These are phyloP conservation scores for Suillus subalutaceus DNA, from an alignment of 768 basidiomycete species.

Conservation along the genomic window DNA sequence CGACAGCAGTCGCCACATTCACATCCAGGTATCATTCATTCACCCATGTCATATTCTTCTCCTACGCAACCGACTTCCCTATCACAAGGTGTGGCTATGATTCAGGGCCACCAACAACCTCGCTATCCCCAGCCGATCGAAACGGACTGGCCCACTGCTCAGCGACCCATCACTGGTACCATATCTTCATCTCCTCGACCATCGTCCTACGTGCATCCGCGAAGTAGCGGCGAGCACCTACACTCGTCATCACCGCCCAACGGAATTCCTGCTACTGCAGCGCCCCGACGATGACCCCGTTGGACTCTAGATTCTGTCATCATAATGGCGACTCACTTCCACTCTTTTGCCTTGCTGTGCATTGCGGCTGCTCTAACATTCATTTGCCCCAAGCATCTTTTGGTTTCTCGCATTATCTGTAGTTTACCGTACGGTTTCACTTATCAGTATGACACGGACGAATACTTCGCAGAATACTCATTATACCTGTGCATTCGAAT, in stretches of 20 bases:
- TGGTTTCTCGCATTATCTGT: constrained; percentile 57
- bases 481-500: constrained; percentile 54
- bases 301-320: constrained; percentile 9
- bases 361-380: constrained; percentile 30
- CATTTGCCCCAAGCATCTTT: constrained; percentile 32
- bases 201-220: constrained; percentile 50
- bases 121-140: constrained; percentile 47
- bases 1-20: constrained; percentile 44
- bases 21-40: constrained; percentile 42
- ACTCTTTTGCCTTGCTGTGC: constrained; percentile 27
- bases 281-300: constrained; percentile 42
- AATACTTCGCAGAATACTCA: constrained; percentile 60
- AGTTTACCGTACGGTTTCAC: constrained; percentile 54
- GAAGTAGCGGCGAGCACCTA: constrained; percentile 47
- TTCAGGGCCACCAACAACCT: constrained; percentile 45
- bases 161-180: constrained; percentile 43
- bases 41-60: constrained; percentile 48
- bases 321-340: constrained; percentile 11
- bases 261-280: constrained; percentile 51
- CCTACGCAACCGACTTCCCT: constrained; percentile 48
- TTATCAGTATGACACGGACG: constrained; percentile 63
- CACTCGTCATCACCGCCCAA: constrained; percentile 41
- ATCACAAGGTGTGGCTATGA: constrained; percentile 46
- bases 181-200: constrained; percentile 47
- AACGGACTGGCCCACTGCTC: constrained; percentile 39